Conservation (phyloP, 2,329 filamentous ascomycete species). For the Fragosphaeria purpurea region DNA sequence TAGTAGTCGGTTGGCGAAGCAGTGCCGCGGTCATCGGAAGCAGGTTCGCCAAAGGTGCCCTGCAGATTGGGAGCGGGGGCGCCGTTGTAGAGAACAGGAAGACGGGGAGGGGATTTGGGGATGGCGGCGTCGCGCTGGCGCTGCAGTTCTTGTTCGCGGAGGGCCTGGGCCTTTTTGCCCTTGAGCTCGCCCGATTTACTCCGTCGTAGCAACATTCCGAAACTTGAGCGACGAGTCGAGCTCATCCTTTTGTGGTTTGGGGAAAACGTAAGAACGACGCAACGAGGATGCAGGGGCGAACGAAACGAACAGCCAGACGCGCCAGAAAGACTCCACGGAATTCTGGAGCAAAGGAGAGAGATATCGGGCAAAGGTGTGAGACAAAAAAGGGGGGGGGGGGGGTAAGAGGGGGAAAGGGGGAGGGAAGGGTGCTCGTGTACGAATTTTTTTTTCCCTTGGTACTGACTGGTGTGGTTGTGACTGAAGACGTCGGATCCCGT, state of each 20-base stretch:
- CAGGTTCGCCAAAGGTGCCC: slow-evolving; percentile 44
- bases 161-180: slow-evolving; percentile 50
- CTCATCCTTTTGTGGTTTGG: slow-evolving; percentile 22
- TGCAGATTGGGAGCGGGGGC: slow-evolving; percentile 34
- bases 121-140: slow-evolving; percentile 38
- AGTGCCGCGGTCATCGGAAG: slow-evolving; percentile 27
- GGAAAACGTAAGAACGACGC: background rate
- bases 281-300: too few species aligned
- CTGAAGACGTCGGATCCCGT: too few species aligned
- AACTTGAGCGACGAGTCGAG: slow-evolving; percentile 31
- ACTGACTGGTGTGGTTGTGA: too few species aligned
- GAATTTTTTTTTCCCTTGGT: too few species aligned
- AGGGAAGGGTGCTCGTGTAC: too few species aligned
- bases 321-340: background rate
- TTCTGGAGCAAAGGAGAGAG: background rate
- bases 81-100: slow-evolving; percentile 42
- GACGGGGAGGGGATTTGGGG: slow-evolving; percentile 37
- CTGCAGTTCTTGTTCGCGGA: slow-evolving; percentile 40
- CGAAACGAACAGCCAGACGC: too few species aligned
- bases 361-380: background rate
- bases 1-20: slow-evolving; percentile 7
- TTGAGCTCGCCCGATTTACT: slow-evolving; percentile 58
- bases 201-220: slow-evolving; percentile 54
- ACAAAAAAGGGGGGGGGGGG: background rate
- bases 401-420: background rate